phyloP scores from a whole-genome alignment of 768 basidiomycete species.

The Tulasnella sp. region DNA sequence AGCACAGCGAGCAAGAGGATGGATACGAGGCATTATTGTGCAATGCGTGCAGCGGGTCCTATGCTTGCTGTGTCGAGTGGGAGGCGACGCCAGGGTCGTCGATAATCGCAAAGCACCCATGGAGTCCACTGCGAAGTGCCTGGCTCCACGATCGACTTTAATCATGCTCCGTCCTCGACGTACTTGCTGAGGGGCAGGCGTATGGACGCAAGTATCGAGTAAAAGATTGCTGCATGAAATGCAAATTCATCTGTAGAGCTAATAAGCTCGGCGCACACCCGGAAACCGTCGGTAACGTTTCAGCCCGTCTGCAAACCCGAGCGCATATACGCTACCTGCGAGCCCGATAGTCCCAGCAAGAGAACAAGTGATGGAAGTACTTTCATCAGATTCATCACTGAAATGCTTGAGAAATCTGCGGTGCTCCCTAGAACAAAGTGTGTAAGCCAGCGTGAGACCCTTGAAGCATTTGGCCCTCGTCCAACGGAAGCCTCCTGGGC shows the following conservation, averaged over 20 bases:
- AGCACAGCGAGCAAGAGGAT: not conserved
- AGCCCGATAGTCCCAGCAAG: not conserved
- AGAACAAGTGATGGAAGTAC: not conserved
- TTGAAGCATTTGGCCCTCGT: constrained; percentile 15
- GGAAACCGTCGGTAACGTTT: not conserved
- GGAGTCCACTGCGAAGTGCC: not conserved
- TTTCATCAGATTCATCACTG: not conserved
- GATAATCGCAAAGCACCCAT: not conserved
- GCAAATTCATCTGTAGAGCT: not conserved
- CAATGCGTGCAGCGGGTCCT: not conserved
- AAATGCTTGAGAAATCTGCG: not conserved
- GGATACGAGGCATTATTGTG: not conserved
- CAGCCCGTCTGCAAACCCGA: not conserved
- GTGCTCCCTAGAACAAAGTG: not conserved
- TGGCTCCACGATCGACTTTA: not conserved
- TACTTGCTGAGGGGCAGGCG: not conserved
- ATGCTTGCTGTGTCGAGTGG: not conserved
- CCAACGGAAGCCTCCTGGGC: constrained; percentile 12
- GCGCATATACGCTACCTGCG: not conserved
- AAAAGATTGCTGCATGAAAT: not conserved
- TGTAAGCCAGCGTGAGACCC: constrained; percentile 10
- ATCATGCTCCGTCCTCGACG: not conserved
- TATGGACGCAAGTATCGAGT: not conserved
- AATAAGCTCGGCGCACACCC: not conserved
- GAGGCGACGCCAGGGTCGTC: not conserved